phyloP scores from a whole-genome alignment of 306 rosid genomes.

The Quercus ilex region DNA sequence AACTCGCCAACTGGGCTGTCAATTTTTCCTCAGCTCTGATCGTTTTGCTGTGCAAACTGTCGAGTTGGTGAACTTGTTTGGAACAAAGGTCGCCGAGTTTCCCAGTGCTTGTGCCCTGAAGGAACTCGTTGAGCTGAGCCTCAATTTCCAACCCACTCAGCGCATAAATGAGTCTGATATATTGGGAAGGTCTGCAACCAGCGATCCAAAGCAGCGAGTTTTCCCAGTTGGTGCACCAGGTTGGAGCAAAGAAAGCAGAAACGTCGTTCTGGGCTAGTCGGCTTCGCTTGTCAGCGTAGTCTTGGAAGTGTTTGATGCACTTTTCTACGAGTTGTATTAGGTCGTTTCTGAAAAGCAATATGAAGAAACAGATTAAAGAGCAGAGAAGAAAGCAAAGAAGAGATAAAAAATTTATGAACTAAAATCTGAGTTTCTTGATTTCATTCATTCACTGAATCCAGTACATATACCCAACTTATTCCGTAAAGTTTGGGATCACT shows the following conservation, averaged over 20 bases:
- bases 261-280: not conserved
- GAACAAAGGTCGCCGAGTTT: slow-evolving; percentile 1
- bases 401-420: too few relatives aligned
- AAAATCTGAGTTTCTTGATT: too few relatives aligned
- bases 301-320: slow-evolving; percentile 19
- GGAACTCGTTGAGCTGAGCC: slow-evolving; percentile 4
- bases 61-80: not conserved
- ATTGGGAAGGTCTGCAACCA: slow-evolving; percentile 40
- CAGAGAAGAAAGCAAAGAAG: too few relatives aligned
- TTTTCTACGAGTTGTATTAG: slow-evolving; percentile 1
- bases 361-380: too few relatives aligned
- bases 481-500: too few relatives aligned
- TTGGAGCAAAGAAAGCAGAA: slow-evolving; percentile 17
- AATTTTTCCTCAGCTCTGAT: slow-evolving; percentile 29
- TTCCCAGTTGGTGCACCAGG: slow-evolving; percentile 39
- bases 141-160: slow-evolving; percentile 15
- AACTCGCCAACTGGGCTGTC: slow-evolving; percentile 13
- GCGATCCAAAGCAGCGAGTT: slow-evolving; percentile 38
- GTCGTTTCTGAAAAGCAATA: not conserved
- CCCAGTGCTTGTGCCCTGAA: not conserved
- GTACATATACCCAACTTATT: too few relatives aligned
- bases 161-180: slow-evolving; percentile 26
- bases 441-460: too few relatives aligned
- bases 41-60: slow-evolving; percentile 14
- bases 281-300: slow-evolving; percentile 14